phyloP scores from a whole-genome alignment of 352 stramenopile genomes.

The Pythium dissimile region DNA sequence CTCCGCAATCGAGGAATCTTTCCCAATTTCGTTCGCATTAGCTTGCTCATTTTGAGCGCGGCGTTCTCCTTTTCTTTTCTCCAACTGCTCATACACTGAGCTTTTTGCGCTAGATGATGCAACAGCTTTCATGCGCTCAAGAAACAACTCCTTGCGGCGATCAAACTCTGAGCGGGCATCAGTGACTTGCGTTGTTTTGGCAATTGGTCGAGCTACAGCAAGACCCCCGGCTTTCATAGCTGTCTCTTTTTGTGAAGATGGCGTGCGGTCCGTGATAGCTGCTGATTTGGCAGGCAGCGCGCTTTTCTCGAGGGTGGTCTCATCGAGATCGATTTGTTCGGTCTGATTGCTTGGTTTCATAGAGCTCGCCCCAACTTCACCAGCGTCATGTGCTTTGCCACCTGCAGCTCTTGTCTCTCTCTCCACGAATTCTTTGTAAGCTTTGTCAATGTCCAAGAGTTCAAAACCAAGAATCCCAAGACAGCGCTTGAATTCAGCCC shows the following conservation, averaged over 20 bases:
- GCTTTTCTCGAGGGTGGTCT: constrained; percentile 10
- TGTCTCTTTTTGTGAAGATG: no score
- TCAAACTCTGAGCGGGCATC: constrained; percentile 49
- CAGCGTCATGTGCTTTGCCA: background rate
- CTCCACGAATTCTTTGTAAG: constrained; percentile 42
- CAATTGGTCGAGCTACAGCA: background rate
- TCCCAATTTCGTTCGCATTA: no score
- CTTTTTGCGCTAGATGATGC: constrained; percentile 60
- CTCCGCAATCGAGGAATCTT: background rate
- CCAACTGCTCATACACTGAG: constrained; percentile 69
- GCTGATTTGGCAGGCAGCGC: background rate
- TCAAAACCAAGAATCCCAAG: constrained; percentile 62
- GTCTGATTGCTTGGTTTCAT: no score
- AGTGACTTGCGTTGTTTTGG: background rate
- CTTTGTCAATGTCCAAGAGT: constrained; percentile 55
- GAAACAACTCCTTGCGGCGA: constrained; percentile 63
- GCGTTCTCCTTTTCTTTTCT: constrained; percentile 42
- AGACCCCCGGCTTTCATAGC: no score
- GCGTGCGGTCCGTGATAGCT: no score
- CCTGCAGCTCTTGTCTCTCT: constrained; percentile 10
- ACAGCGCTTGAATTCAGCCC: constrained; percentile 65
- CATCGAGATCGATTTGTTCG: constrained; percentile 37
- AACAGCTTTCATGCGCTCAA: constrained; percentile 74
- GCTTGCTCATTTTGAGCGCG: background rate
- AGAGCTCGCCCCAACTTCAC: background rate